Conservation (phyloP, 257 asterid genomes). For the Forsythia suspensa region DNA sequence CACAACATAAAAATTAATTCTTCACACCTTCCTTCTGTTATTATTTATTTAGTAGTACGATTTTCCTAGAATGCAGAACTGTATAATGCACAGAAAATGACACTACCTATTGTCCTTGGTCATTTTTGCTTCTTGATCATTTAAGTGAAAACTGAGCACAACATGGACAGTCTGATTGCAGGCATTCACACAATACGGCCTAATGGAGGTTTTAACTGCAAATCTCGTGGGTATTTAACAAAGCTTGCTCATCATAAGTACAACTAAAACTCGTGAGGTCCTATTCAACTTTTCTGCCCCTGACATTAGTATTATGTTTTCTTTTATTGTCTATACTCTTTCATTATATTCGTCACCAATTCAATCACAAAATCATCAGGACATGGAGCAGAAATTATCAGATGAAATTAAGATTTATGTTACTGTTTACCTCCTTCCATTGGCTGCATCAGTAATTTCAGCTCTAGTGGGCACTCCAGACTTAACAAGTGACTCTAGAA, state of each 20-base stretch:
- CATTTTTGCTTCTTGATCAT: not conserved
- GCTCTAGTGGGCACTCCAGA: conserved; percentile 68
- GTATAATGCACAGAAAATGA: not conserved
- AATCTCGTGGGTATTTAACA: not conserved
- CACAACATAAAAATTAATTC: not conserved
- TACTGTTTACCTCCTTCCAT: conserved; percentile 57
- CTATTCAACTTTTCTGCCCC: not conserved
- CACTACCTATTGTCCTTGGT: not conserved
- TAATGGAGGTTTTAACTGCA: not conserved
- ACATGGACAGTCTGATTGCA: not conserved
- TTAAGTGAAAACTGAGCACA: conserved; percentile 5
- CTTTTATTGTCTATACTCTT: not conserved
- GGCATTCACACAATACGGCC: not conserved
- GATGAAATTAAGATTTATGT: not conserved
- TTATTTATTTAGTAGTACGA: not conserved
- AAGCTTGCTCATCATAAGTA: not conserved
- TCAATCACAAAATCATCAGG: not conserved
- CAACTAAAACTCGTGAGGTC: not conserved
- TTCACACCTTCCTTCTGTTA: not conserved
- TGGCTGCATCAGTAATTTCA: conserved; percentile 67
- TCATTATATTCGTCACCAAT: not conserved
- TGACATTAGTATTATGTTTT: too few species aligned
- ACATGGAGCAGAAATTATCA: not conserved
- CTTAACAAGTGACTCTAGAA: conserved; percentile 64
- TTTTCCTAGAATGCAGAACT: not conserved